Evolutionary conservation across 345 rosid genomes (phyloP), one percentile per base, ranked within the genome.

Genomic region (Geranium brycei): DNA sequence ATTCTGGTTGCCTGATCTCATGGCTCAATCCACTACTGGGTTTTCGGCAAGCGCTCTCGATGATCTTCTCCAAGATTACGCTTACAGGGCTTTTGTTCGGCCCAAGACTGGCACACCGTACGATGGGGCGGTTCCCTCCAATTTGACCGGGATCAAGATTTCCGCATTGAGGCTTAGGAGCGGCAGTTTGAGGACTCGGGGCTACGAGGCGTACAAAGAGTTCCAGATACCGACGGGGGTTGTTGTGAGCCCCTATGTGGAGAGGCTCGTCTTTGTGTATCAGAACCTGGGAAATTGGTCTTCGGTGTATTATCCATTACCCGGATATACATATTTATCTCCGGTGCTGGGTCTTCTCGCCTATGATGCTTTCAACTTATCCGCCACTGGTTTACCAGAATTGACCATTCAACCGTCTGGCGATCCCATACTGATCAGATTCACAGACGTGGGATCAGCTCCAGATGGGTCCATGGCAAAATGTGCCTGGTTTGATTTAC

Each of bases 231-330:
- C 92, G 0, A 18, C 0, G 0, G 96, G 95, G 38, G 78, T 90
- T 19, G 64, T 60, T 0, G 89, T 31, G 61, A 58, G 7, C 7
- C 89, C 88, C 7, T 86, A 91, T 62, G 99, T 91, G 35, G 80
- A 81, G 81, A 79, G 97, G 78, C 87, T 93, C 28, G 95, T 82
- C 30, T 69, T 91, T 51, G 97, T 90, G 12, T 91, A 93, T 71
- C 97, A 93, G 57, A 90, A 93, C 76, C 72, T 91, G 75, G 96
- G 88, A 8, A 87, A 91, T 79, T 81, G 77, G 88, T 88, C 99
- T 47, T 59, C 0, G n/a, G 57, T 30, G 16, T 91, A 83, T 61
- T 93, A 91, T 75, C 85, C 82, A 5, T 72, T 88, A 12, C 58
- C 80, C 13, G 78, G 75, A 62, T 79, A 91, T 62, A 79, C 77